Conservation (phyloP, 306 rosid species). For the Cicer cuneatum region DNA sequence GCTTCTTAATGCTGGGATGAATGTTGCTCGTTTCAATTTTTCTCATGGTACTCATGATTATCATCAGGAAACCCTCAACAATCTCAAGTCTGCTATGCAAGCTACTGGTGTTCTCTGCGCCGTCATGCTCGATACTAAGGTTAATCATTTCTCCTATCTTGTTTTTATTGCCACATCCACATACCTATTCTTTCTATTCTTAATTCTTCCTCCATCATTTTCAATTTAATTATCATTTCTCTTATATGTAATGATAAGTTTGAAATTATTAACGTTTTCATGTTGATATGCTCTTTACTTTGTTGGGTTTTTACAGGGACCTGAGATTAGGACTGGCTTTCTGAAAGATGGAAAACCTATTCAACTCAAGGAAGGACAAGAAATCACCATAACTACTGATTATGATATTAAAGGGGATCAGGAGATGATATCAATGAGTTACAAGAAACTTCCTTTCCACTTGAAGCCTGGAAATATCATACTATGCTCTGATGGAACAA, state of each 20-base stretch:
- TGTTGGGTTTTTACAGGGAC: conserved; percentile 63
- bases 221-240: background rate
- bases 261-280: background rate
- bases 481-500: conserved; percentile 91
- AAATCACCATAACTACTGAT: conserved; percentile 80
- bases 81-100: conserved; percentile 84
- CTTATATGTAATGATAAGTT: background rate
- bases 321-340: conserved; percentile 97
- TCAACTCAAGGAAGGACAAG: conserved; percentile 93
- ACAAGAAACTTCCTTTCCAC: conserved; percentile 82
- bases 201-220: too few species aligned
- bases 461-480: conserved; percentile 84
- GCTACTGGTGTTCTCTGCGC: conserved; percentile 83
- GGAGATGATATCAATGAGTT: conserved; percentile 84
- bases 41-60: conserved; percentile 93
- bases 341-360: conserved; percentile 80
- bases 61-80: conserved; percentile 88
- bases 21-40: conserved; percentile 93
- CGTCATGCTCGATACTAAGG: conserved; percentile 97
- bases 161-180: too few species aligned
- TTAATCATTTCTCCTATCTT: background rate
- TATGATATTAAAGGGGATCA: conserved; percentile 77
- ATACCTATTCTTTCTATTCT: too few species aligned
- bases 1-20: conserved; percentile 92
- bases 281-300: conserved; percentile 24